Base-by-base conservation (phyloP, 129 eudicot species). In the Pittosporum tobira region DNA sequence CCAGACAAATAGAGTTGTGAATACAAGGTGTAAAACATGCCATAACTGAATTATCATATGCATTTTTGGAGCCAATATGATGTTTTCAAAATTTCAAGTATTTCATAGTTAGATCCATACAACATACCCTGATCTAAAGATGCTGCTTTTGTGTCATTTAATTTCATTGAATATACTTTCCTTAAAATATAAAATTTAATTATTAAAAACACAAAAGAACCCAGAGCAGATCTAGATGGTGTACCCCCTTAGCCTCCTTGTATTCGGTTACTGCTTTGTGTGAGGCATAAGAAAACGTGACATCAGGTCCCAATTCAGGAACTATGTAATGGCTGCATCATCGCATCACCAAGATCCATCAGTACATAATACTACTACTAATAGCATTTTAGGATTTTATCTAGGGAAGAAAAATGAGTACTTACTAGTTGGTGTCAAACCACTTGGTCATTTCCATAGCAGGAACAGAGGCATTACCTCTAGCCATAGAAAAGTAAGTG, bases 391-490 rank as follows among this genome's bases (percentile, higher is more conserved):
- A n/a, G n/a, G n/a, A n/a, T n/a, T n/a, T n/a, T n/a, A n/a, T n/a
- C n/a, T n/a, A n/a, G n/a, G n/a, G n/a, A 22, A 63, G 49, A 62
- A 51, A 44, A 2, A 15, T 5, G 12, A 29, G 15, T 49, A 83
- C 99, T 83, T 91, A 91, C 99, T 91, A 91, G 94, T 91, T 91
- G 94, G 99, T 91, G 88, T 91, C 99, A 42, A 91, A 91, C 99
- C 99, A 91, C 96, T 91, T 91, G 75, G 99, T 91, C 99, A 87
- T 91, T 59, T 91, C 99, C 99, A 91, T 87, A 56, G 99, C 99
- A 43, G 99, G 99, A 44, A 87, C 96, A 67, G 99, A 83, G 63
- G 99, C 99, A 72, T 91, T 91, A 68, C 99, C 99, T 79, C 99
- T 83, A 54, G 94, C 99, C 99, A 91, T 91, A 48, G 99, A 91